These are phyloP conservation scores for Acacia melanoxylon DNA, from an alignment of 306 rosid genomes.

Conservation along the genomic window DNA sequence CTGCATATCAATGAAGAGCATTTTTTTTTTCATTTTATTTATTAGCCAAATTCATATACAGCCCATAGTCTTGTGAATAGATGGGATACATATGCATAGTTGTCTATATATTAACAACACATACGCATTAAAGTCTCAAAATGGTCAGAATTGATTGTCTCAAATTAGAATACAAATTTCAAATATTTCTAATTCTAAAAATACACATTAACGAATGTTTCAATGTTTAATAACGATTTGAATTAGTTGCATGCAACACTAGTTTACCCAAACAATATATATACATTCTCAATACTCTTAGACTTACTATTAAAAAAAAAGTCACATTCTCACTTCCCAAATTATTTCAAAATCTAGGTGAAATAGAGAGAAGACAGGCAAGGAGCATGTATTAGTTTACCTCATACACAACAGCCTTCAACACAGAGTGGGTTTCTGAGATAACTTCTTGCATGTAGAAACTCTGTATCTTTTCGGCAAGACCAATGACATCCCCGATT, in stretches of 20 bases:
- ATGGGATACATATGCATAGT: background rate
- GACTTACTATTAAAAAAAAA: background rate
- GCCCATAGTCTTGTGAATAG: background rate
- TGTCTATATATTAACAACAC: background rate
- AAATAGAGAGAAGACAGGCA: constrained; percentile 11
- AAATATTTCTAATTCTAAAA: background rate
- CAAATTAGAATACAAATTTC: background rate
- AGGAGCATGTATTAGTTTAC: constrained; percentile 41
- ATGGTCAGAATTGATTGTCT: background rate
- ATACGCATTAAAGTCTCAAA: background rate
- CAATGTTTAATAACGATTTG: background rate
- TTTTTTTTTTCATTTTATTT: background rate
- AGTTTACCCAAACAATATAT: background rate
- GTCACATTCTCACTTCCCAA: background rate
- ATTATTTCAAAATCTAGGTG: constrained; percentile 6
- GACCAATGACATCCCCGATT: constrained; percentile 92
- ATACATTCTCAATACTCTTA: background rate
- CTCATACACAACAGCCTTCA: constrained; percentile 80
- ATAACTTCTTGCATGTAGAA: constrained; percentile 99
- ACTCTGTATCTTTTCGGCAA: constrained; percentile 98
- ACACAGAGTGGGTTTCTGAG: constrained; percentile 80
- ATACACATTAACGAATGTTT: background rate
- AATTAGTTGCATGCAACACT: background rate
- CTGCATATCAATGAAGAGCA: background rate
- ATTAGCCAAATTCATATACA: background rate